Percentiles rank a stretch among this genome's conserved stretches.
These are phyloP conservation scores for Porcisia hertigi DNA, from an alignment of 208 protist genomes.

Conservation along the genomic window DNA sequence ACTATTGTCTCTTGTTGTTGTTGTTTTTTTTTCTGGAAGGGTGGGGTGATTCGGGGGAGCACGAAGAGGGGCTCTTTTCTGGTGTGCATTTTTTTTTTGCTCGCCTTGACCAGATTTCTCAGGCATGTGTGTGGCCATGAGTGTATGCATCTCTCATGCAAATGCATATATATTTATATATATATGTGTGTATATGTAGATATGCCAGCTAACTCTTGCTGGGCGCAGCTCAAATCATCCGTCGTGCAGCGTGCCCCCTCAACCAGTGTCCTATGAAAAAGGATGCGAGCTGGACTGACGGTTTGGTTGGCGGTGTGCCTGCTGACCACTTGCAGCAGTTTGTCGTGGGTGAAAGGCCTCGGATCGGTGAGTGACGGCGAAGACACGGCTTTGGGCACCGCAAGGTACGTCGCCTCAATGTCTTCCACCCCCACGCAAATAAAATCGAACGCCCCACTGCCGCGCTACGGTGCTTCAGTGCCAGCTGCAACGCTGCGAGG, in stretches of 20 bases:
- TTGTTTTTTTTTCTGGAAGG: neutral
- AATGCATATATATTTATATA: no score
- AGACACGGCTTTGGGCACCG: neutral
- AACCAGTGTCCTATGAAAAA: neutral
- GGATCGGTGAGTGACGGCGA: neutral
- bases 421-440: neutral
- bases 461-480: slow-evolving; percentile 2
- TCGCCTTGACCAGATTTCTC: no score
- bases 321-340: no score
- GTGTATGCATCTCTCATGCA: no score
- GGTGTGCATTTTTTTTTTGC: no score
- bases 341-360: neutral
- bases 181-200: no score
- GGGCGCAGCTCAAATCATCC: neutral
- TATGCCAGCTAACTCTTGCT: no score
- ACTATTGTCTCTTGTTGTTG: neutral
- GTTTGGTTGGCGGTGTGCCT: neutral
- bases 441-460: neutral
- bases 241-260: neutral
- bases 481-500: slow-evolving; percentile 4
- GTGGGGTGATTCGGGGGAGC: no score
- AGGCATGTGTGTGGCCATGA: no score
- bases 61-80: no score
- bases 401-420: neutral
- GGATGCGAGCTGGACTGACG: neutral